Evolutionary conservation across 73 alveolate genomes (phyloP).

Genomic region (Durusdinium trenchii): DNA sequence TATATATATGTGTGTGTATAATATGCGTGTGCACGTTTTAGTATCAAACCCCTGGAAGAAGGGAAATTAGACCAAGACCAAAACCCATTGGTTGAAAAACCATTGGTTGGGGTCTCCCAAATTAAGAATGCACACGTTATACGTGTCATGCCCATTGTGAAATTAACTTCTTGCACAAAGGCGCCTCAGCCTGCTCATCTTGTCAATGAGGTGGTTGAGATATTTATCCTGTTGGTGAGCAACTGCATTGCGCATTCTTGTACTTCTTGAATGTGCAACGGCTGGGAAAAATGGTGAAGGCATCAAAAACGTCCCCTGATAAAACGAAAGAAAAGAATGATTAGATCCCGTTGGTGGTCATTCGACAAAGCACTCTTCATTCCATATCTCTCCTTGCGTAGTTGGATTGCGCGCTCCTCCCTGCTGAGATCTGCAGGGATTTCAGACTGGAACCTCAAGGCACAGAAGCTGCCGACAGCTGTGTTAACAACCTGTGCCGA

Average conservation of each 20-base stretch:
- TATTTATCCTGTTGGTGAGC: slow-evolving; percentile 51
- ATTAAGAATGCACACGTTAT: too few species aligned
- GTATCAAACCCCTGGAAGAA: too few species aligned
- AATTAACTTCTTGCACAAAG: background rate
- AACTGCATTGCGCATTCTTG: too few species aligned
- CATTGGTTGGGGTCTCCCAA: too few species aligned
- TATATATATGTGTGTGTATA: too few species aligned
- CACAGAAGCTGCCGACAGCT: background rate
- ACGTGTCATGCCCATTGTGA: too few species aligned
- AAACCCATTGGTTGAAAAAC: too few species aligned
- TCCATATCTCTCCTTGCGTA: slow-evolving; percentile 91
- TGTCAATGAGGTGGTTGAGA: slow-evolving; percentile 79
- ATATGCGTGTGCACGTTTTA: too few species aligned
- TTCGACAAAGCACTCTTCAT: background rate
- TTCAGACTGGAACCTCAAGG: slow-evolving; percentile 64
- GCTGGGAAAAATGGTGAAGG: background rate
- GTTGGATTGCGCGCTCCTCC: slow-evolving; percentile 72
- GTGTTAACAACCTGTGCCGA: too few species aligned
- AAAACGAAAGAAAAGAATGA: background rate
- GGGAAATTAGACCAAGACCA: too few species aligned
- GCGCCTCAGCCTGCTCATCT: slow-evolving; percentile 80
- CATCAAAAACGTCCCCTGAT: background rate
- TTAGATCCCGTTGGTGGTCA: background rate
- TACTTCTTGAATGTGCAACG: background rate
- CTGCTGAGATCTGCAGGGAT: slow-evolving; percentile 54